Percentiles rank a stretch among this genome's conserved stretches.
These are phyloP conservation scores for Volvox africanus DNA, from an alignment of 139 green algal genomes.

Conservation along the genomic window DNA sequence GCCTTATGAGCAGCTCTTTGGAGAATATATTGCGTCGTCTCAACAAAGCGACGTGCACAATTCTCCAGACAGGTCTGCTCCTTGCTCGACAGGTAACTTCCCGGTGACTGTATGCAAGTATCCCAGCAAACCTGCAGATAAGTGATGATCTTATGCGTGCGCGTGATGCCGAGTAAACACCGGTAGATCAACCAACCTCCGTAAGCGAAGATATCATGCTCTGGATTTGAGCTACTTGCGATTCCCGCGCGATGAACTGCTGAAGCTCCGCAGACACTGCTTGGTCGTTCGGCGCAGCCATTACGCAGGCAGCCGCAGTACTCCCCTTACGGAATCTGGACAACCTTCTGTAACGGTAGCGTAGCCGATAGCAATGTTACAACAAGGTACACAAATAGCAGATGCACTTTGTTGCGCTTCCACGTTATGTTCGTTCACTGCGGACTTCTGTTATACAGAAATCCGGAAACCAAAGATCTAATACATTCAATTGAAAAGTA, in stretches of 20 bases:
- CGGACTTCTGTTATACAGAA: no score
- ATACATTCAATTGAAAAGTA: no score
- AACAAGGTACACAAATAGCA: no score
- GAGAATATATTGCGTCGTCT: slow-evolving; percentile 78
- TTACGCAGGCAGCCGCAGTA: background rate
- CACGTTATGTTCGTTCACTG: no score
- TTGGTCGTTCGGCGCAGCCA: slow-evolving; percentile 2
- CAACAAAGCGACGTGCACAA: slow-evolving; percentile 82
- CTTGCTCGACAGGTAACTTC: slow-evolving; percentile 63
- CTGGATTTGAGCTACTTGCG: slow-evolving; percentile 75
- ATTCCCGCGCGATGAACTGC: slow-evolving; percentile 61
- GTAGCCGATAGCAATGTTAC: no score
- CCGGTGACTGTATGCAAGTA: slow-evolving; percentile 71
- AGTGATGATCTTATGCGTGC: background rate
- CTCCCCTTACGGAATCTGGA: no score
- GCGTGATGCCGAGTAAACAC: background rate
- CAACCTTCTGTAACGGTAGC: no score
- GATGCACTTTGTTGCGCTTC: no score
- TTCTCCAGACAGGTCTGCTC: slow-evolving; percentile 77
- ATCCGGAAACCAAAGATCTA: no score
- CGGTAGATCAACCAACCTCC: background rate
- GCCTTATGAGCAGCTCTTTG: slow-evolving; percentile 72
- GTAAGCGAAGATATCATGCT: slow-evolving; percentile 71
- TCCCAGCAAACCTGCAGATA: slow-evolving; percentile 68
- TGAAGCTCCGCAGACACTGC: slow-evolving; percentile 55